Base-by-base conservation (phyloP, 1,284 basidiomycete species). In the Irpex lacteus region DNA sequence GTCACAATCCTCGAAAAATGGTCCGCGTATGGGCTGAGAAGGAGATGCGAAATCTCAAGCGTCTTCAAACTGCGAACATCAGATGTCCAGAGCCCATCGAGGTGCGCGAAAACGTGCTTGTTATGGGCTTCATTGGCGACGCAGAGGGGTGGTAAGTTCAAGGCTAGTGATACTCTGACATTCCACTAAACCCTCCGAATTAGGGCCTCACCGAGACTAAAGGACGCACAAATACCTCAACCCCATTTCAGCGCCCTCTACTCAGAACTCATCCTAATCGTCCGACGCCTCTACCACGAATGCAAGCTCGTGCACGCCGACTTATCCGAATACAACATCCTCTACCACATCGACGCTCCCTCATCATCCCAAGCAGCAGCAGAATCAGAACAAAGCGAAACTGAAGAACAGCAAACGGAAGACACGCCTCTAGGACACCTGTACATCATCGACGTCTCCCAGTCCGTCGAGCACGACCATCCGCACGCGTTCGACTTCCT, bases 11-110 rank as follows among this genome's bases (percentile, higher is more conserved):
- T 7, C 88, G 98, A 49, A 99, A 99, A 79, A 99, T 99, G 97
- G 97, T 99, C 15, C 86, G 95, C 9, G 80, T 99, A 5, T 99
- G 98, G 98, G 98, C 98, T 0, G 98, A 99, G 77, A 99, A 99
- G 78, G 98, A 99, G 76, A 92, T 98, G 88, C 87, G 98, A 18
- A 99, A 99, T 73, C 78, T 99, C 67, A 92, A 92, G 72, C 85
- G 98, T 8, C 80, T 99, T 56, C 82, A 86, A 7, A 78, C 88
- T 32, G 94, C 94, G 5, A 96, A 93, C 0, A 86, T 99, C 57
- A 83, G 86, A 34, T 94, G 93, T 67, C 98, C 98, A 0, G 88
- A 91, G 57, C 94, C 96, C 0, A 76, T 98, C 32, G 98, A 99
- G 75, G 93, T 98, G 21, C 85, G 96, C 60, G 96, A 98, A 75